Conservation (phyloP, 2,329 filamentous ascomycete genomes). For the Fusarium xylarioides region DNA sequence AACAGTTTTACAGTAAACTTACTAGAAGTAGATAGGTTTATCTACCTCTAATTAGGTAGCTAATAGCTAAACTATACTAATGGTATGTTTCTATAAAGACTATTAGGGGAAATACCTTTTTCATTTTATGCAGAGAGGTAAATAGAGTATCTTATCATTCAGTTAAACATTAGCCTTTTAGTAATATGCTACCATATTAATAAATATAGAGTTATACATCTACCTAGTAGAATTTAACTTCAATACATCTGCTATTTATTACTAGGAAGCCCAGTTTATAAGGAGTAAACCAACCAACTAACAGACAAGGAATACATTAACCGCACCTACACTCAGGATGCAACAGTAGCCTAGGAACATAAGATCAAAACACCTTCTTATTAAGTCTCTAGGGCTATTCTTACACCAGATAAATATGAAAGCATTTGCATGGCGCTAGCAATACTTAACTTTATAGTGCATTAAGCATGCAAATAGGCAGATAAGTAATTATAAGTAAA, state of each 20-base stretch:
- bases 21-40: rapidly evolving
- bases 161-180: rapidly evolving
- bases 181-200: rapidly evolving
- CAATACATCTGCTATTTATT: no score
- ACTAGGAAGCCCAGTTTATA: no score
- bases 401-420: not conserved
- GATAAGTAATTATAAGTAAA: rapidly evolving
- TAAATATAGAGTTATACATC: rapidly evolving
- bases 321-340: rapidly evolving
- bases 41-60: not conserved
- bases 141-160: not conserved
- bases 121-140: not conserved
- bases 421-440: rapidly evolving
- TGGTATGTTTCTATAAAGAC: not conserved
- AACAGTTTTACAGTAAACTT: not conserved
- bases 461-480: rapidly evolving
- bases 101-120: not conserved
- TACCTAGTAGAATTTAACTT: no score
- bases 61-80: rapidly evolving
- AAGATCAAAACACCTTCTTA: not conserved
- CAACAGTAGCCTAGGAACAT: rapidly evolving
- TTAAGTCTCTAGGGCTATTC: not conserved
- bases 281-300: no score
- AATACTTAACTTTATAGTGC: rapidly evolving
- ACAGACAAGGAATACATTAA: rapidly evolving